Evolutionary conservation across 306 rosid species (phyloP), one percentile per base, ranked within the genome.

Genomic region (Ormosia semicastrata): DNA sequence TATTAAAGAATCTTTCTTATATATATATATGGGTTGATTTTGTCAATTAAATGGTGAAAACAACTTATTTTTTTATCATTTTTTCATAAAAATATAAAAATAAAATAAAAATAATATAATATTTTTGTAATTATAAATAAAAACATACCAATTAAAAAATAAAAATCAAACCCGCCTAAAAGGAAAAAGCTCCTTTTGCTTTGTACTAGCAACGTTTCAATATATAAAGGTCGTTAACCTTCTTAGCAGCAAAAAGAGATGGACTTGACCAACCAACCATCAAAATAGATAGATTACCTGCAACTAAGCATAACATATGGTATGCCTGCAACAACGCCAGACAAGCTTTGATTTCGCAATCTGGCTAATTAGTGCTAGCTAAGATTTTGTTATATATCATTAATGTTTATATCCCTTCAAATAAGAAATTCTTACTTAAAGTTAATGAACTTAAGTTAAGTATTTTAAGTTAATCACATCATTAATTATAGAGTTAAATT

Each of bases 261-360:
- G 34, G 73, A 82, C 59, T 49, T 69, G 86, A 76, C 86, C 13
- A 57, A 40, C 57, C 68, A 76, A 76, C 82, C 46, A 41, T 58
- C 17, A 58, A 12, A 82, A 47, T 68, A 9, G 66, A 82, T 36
- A 32, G 73, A 33, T 62, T 33, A 77, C 64, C 73, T 8, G 40
- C 72, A 76, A 18, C 29, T 33, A 60, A 37, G 41, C 52, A 60
- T 56, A 43, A 60, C 52, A 57, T 74, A 59, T 59, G 59, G 4
- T 41, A 46, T 52, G 58, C 78, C 54, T 39, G 43, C 79, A 18
- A 71, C 63, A 71, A 41, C 58, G 64, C 62, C 80, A 18, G 43
- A 53, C 54, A 72, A 29, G 2, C 29, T 73, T 10, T 0, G 7
- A 46, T 32, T 70, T 77, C 12, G 18, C 62, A 3, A 66, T 67